Base-by-base conservation (phyloP, 2,329 filamentous ascomycete species). In the Hymenoscyphus scutula region DNA sequence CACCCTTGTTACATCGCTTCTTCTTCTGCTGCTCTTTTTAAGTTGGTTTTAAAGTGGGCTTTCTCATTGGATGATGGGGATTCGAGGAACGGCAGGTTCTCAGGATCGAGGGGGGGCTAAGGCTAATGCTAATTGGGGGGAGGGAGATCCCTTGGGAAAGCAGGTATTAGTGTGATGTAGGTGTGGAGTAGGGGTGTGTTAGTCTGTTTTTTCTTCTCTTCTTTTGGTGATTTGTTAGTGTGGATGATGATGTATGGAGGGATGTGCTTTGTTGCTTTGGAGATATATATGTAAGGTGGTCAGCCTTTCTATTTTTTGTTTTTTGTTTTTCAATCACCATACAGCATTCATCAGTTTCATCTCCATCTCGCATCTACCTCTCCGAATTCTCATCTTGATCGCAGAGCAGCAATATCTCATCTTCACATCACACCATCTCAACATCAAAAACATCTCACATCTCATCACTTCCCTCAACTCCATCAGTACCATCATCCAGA, bases 101-200 rank as follows among this genome's bases (percentile, higher is more conserved):
- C 6, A 27, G 25, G 10, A 54, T 48, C 41, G 41, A n/a, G n/a
- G 41, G 3, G 19, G n/a, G n/a, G n/a, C n/a, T n/a, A n/a, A n/a
- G n/a, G n/a, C n/a, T n/a, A n/a, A n/a, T n/a, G n/a, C n/a, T 23
- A 10, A 54, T 27, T 10, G 51, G 25, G 25, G 13, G 7, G 11
- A 2, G 27, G 53, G 27, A 13, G 53, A 54, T 54, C 53, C 53
- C 53, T 32, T n/a, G 53, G 7, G 27, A 17, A 32, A 54, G 53
- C 53, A 30, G 53, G 53, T 19, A 32, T 17, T 54, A 17, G 53
- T 27, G 45, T 51, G 10, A 51, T 51, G 19, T 15, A 25, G 45
- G 19, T 51, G 45, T 37, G 19, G 41, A 45, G 41, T 51, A 51
- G 45, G 45, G 45, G 45, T 51, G 19, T 51, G 45, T 51, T 51